These are phyloP conservation scores for Platanthera zijinensis DNA, from an alignment of 106 monocot species.

Conservation along the genomic window DNA sequence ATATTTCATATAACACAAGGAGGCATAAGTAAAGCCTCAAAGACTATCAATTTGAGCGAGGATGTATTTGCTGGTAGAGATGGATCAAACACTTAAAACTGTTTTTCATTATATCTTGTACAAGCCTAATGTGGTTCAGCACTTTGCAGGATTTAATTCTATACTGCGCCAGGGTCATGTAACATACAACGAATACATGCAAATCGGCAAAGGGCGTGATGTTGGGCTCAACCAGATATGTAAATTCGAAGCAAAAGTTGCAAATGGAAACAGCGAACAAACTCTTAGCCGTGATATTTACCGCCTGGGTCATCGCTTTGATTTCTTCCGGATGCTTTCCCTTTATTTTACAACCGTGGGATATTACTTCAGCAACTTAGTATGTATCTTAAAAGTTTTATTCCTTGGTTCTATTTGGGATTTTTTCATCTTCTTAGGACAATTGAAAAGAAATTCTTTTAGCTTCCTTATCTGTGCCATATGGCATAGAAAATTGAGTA, in stretches of 20 bases:
- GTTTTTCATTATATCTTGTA: background rate
- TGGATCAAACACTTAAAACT: background rate
- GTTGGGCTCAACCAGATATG: conserved; percentile 86
- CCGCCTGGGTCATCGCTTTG: conserved; percentile 57
- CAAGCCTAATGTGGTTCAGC: background rate
- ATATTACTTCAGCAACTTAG: conserved; percentile 71
- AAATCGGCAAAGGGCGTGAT: conserved; percentile 83
- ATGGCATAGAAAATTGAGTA: background rate
- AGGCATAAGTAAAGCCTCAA: conserved; percentile 87
- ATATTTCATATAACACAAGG: conserved; percentile 82
- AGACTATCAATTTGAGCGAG: conserved; percentile 80
- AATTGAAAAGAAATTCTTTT: background rate
- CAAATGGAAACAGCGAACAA: conserved; percentile 81
- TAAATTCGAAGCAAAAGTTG: conserved; percentile 77
- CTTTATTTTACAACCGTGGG: conserved; percentile 77
- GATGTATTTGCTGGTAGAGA: conserved; percentile 75
- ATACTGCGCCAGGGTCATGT: conserved; percentile 50
- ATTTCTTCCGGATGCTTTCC: conserved; percentile 78
- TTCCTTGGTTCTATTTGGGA: background rate
- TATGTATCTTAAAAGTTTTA: conserved; percentile 17
- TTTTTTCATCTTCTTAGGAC: background rate
- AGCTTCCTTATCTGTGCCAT: background rate
- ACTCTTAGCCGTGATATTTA: conserved; percentile 66
- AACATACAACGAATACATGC: conserved; percentile 70
- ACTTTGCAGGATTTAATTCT: conserved; percentile 60